Evolutionary conservation across 345 rosid species (phyloP).

Genomic region (Moricandia moricandioides): DNA sequence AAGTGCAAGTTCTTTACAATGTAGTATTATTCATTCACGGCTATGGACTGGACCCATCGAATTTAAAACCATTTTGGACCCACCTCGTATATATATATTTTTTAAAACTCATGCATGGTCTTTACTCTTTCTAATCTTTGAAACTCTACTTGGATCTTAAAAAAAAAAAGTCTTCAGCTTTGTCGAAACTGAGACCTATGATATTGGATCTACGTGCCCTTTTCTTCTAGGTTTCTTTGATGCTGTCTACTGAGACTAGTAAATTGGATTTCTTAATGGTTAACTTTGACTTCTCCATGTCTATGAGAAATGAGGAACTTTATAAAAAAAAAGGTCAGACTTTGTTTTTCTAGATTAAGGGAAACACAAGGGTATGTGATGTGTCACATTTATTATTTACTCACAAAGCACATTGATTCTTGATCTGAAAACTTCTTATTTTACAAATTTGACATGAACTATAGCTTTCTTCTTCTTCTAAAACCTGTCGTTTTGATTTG

Average conservation of each 20-base stretch:
- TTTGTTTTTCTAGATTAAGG: slow-evolving; percentile 23
- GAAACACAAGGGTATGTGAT: slow-evolving; percentile 12
- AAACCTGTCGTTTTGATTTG: slow-evolving; percentile 4
- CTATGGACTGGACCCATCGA: slow-evolving; percentile 30
- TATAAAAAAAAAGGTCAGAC: not conserved
- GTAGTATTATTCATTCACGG: not conserved
- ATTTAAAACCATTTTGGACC: slow-evolving; percentile 20
- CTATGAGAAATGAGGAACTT: not conserved
- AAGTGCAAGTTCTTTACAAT: not conserved
- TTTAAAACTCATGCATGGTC: slow-evolving; percentile 16
- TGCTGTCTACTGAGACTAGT: slow-evolving; percentile 10
- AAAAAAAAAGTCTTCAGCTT: slow-evolving; percentile 20
- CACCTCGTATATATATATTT: slow-evolving; percentile 3
- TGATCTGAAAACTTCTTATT: not conserved
- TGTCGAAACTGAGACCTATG: slow-evolving; percentile 16
- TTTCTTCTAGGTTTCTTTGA: slow-evolving; percentile 12
- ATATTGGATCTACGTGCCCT: slow-evolving; percentile 18
- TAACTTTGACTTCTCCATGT: slow-evolving; percentile 17
- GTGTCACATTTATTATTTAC: slow-evolving; percentile 3
- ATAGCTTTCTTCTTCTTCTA: slow-evolving; percentile 14
- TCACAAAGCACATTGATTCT: slow-evolving; percentile 14
- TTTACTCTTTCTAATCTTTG: slow-evolving; percentile 23
- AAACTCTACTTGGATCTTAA: slow-evolving; percentile 17
- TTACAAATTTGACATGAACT: slow-evolving; percentile 15
- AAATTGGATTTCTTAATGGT: slow-evolving; percentile 20